These are phyloP conservation scores for Lagerstroemia speciosa DNA, from an alignment of 345 rosid species.

Conservation along the genomic window DNA sequence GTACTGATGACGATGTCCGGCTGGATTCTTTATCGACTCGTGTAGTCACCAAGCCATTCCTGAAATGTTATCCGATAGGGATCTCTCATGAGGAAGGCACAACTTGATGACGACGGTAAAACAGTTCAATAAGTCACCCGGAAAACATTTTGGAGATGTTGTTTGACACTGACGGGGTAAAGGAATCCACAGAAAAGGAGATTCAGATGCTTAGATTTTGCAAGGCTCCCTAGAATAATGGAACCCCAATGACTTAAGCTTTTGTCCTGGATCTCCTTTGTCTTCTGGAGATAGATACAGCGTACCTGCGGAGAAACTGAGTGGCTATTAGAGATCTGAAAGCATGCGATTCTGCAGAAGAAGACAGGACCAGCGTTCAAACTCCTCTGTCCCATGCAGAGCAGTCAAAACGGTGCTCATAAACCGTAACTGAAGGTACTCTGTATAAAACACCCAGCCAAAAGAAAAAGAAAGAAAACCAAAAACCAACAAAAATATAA, in stretches of 20 bases:
- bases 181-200: constrained; percentile 10
- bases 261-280: neutral
- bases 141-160: neutral
- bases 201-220: constrained; percentile 3
- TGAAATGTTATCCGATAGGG: neutral
- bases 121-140: neutral
- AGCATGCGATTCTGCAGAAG: neutral
- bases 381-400: neutral
- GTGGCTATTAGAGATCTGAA: neutral
- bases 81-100: neutral
- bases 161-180: neutral
- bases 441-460: neutral
- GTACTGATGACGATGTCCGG: neutral
- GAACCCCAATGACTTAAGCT: neutral
- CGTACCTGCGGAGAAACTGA: neutral
- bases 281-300: constrained; percentile 2
- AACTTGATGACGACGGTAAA: neutral
- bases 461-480: too few relatives aligned
- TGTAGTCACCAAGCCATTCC: neutral
- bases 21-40: neutral
- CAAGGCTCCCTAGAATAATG: neutral
- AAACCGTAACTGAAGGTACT: neutral
- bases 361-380: neutral
- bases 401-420: neutral
- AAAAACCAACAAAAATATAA: too few relatives aligned